Evolutionary conservation across 2,329 filamentous ascomycete genomes (phyloP).

Genomic region (Penicillium sp.): DNA sequence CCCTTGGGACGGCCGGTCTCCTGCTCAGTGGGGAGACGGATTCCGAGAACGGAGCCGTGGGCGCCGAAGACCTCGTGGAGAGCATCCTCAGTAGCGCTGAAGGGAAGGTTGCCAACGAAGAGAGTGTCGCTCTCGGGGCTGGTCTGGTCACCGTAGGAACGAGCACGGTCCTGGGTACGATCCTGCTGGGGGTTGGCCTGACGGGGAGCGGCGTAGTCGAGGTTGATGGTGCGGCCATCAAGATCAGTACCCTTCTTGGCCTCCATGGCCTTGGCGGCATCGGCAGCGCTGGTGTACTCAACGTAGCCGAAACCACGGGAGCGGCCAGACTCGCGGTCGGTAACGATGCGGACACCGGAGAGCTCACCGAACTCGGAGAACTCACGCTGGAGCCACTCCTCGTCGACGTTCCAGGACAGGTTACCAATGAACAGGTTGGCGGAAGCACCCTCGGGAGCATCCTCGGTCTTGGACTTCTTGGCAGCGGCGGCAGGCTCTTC

Average conservation of each 20-base stretch:
- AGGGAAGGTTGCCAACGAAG: conserved; percentile 85
- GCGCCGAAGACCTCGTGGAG: conserved; percentile 66
- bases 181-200: conserved; percentile 45
- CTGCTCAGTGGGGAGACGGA: conserved; percentile 80
- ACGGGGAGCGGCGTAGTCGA: conserved; percentile 67
- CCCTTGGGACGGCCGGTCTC: conserved; percentile 80
- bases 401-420: conserved; percentile 82
- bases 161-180: conserved; percentile 47
- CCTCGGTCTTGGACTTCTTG: conserved; percentile 57
- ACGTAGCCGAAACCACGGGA: conserved; percentile 92
- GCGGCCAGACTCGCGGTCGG: conserved; percentile 68
- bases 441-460: conserved; percentile 25
- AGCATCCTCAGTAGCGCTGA: conserved; percentile 67
- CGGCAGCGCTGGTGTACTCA: conserved; percentile 63
- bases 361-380: conserved; percentile 73
- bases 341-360: conserved; percentile 67
- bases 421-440: conserved; percentile 78
- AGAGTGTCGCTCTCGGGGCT: conserved; percentile 77
- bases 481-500: conserved; percentile 34
- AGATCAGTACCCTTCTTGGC: conserved; percentile 66
- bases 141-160: conserved; percentile 63
- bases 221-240: conserved; percentile 65
- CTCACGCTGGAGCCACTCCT: conserved; percentile 68
- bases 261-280: conserved; percentile 62
- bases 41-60: conserved; percentile 61